Evolutionary conservation across 2,329 filamentous ascomycete species (phyloP), one percentile per base, ranked within the genome.

Genomic region (Chalaropsis ovoidea): DNA sequence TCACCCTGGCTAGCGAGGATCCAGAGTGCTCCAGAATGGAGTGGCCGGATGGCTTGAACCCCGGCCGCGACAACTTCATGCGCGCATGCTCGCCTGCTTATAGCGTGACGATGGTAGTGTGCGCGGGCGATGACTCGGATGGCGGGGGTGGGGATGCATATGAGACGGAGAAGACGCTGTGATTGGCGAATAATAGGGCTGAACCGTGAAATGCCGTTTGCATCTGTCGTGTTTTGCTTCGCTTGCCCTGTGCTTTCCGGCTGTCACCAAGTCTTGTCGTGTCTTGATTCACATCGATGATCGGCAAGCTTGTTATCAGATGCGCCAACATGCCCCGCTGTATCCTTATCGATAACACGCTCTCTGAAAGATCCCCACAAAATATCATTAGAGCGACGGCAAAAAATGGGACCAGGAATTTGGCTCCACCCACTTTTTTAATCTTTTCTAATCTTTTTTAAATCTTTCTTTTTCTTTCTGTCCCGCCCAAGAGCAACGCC

Each of bases 41-140:
- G 8, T 78, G 76, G 76, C 58, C 68, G 0, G 67, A 70, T 2
- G 76, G 76, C 3, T 69, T 71, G 6, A 73, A 73, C 8, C 75
- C 75, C 0, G 73, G 71, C 0, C 75, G 75, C 0, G 75, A 72
- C 67, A 75, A 77, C 71, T 74, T 75, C 58, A 43, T 67, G 8
- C 56, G 62, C 15, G 39, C 35, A 13, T 67, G 58, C 19, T 62
- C 58, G 41, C 63, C 66, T 22, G 31, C 62, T 19, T 62, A 65
- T n/a, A 45, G 42, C 19, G 63, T 65, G 35, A 56, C 35, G 15
- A 63, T 67, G 61, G 42, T 35, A 15, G 11, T 61, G 15, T 67
- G 65, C 19, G 61, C 27, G 13, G 65, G 45, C 13, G 19, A 22
- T 7, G 13, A 47, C 24, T 31, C n/a, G 42, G 39, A 24, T 11